These are phyloP conservation scores for Lactuca saligna DNA, from an alignment of 129 eudicot genomes.

Conservation along the genomic window DNA sequence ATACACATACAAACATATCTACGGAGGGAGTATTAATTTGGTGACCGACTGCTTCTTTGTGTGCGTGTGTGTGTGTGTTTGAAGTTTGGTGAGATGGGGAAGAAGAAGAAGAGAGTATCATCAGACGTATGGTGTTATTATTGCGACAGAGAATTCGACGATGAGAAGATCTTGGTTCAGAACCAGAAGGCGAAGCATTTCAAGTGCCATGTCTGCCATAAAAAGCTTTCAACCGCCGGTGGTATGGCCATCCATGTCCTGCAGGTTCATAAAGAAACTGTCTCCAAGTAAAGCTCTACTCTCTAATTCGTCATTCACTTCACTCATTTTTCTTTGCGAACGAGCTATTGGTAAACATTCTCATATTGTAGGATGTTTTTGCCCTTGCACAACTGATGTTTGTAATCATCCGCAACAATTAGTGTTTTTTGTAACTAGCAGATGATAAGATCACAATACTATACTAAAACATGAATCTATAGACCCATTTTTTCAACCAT, in stretches of 20 bases:
- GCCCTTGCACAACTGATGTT: not conserved
- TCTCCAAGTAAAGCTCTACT: conserved; percentile 57
- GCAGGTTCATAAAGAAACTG: conserved; percentile 97
- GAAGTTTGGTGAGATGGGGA: conserved; percentile 61
- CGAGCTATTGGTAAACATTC: not conserved
- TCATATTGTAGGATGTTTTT: not conserved
- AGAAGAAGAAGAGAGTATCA: conserved; percentile 83
- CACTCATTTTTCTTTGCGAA: not conserved
- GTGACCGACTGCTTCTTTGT: not conserved
- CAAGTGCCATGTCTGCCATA: conserved; percentile 93
- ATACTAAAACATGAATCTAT: not conserved
- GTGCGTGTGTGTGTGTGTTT: conserved; percentile 11
- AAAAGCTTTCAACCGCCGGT: conserved; percentile 97
- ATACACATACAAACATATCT: conserved; percentile 5
- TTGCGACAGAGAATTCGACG: conserved; percentile 93
- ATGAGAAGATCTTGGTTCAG: conserved; percentile 94
- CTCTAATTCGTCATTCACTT: not conserved
- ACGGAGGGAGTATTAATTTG: not conserved
- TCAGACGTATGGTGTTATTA: conserved; percentile 88
- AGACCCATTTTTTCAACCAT: not conserved
- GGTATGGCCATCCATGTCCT: conserved; percentile 98
- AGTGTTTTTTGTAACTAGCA: not conserved
- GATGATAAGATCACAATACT: not conserved
- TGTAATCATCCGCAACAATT: not conserved
- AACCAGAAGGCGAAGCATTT: conserved; percentile 97